A percentile compares a stretch with the other conserved stretches of the same genome.
Evolutionary conservation across 2,329 filamentous ascomycete species (phyloP).

Genomic region (Pseudogymnoascus sp.): DNA sequence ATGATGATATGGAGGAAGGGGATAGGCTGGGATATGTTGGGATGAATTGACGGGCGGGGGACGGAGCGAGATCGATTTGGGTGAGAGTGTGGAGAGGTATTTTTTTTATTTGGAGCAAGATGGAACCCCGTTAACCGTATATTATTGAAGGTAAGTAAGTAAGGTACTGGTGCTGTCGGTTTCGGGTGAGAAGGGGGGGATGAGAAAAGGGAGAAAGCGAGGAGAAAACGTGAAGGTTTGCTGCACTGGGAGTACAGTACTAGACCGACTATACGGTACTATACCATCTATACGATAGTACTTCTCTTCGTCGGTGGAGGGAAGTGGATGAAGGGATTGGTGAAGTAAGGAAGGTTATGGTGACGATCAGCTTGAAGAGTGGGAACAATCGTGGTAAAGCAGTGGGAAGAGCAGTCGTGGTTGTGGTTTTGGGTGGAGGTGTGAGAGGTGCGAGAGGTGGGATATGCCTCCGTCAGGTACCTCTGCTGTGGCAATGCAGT

Average conservation of each 20-base stretch:
- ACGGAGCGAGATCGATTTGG: conserved; percentile 9
- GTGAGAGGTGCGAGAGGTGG: background rate
- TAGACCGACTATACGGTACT: background rate
- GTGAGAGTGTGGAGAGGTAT: background rate
- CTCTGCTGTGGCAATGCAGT: background rate
- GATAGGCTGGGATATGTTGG: conserved; percentile 11
- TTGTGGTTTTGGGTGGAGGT: background rate
- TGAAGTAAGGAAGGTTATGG: background rate
- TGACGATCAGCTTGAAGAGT: background rate
- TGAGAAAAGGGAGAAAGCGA: background rate
- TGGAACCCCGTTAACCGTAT: background rate
- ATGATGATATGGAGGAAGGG: background rate
- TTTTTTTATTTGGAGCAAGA: background rate
- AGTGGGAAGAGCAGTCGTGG: background rate
- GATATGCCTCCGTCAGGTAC: background rate
- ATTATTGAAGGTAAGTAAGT: background rate
- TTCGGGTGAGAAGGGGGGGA: background rate
- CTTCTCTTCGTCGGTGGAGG: no score
- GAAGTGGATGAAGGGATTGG: no score
- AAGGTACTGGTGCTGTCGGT: background rate
- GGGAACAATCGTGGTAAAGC: background rate
- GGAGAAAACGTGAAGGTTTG: background rate
- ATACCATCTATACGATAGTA: no score
- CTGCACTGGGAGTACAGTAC: background rate
- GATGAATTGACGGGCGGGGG: background rate